These are phyloP conservation scores for Paecilomyces dactylethromorphus DNA, from an alignment of 2,329 filamentous ascomycete genomes.

Conservation along the genomic window DNA sequence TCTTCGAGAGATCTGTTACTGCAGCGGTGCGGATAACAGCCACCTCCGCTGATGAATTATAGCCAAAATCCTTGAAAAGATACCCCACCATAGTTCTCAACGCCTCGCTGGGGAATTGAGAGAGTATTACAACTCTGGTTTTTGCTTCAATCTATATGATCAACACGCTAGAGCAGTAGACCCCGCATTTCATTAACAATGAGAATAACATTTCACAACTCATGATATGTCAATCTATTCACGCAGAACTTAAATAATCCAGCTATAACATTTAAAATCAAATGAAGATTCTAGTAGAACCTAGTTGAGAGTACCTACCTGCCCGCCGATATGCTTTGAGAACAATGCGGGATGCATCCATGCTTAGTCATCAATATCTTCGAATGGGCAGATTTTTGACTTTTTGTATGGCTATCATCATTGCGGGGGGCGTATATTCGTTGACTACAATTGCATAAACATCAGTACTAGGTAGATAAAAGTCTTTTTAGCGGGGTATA, in stretches of 20 bases:
- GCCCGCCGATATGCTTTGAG: background rate
- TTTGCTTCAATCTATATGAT: background rate
- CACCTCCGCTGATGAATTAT: too few relatives aligned
- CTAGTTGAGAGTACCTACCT: background rate
- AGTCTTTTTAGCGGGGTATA: background rate
- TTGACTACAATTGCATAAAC: background rate
- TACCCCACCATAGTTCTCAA: too few relatives aligned
- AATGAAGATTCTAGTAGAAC: background rate
- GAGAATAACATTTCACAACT: background rate
- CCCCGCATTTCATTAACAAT: background rate
- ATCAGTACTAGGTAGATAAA: background rate
- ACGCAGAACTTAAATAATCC: background rate
- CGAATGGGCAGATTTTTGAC: background rate
- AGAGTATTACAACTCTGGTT: too few relatives aligned
- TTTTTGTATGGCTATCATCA: background rate
- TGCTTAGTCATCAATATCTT: slow-evolving; percentile 10
- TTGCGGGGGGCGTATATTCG: background rate
- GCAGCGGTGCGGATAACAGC: too few relatives aligned
- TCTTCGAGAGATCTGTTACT: too few relatives aligned
- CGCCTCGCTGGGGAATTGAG: too few relatives aligned
- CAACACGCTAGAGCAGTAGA: background rate
- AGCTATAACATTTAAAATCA: background rate
- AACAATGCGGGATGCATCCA: background rate
- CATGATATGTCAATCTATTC: too few relatives aligned
- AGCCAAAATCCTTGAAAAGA: too few relatives aligned